Percentiles rank a stretch among this genome's conserved stretches.
These are phyloP conservation scores for Nadsonia starkeyi-henricii DNA, from an alignment of 1,139 yeast genomes.

Conservation along the genomic window DNA sequence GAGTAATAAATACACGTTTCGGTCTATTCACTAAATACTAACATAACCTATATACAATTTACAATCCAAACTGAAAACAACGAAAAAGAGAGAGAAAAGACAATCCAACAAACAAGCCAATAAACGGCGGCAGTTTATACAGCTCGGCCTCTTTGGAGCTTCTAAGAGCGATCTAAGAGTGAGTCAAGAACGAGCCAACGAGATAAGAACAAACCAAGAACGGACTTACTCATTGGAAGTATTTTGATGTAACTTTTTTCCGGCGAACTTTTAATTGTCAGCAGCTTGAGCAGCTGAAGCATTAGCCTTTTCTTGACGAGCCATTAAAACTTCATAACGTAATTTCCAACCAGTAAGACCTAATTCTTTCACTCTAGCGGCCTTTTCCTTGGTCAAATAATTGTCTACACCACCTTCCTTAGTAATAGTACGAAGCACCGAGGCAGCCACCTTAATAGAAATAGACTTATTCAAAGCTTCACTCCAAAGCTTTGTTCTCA, in stretches of 20 bases:
- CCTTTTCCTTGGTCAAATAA: slow-evolving; percentile 70
- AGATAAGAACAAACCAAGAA: too few species aligned
- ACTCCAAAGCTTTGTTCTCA: slow-evolving; percentile 67
- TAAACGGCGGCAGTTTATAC: too few species aligned
- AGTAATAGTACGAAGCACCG: slow-evolving; percentile 71
- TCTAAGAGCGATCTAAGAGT: too few species aligned
- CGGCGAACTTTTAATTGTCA: too few species aligned
- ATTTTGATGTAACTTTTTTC: too few species aligned
- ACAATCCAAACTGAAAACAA: neutral
- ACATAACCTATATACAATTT: neutral
- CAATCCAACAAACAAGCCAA: too few species aligned
- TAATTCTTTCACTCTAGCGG: slow-evolving; percentile 81
- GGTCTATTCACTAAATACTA: neutral
- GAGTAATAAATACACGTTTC: neutral
- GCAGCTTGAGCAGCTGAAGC: neutral
- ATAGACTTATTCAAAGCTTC: slow-evolving; percentile 50
- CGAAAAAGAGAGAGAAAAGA: neutral
- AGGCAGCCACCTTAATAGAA: slow-evolving; percentile 55
- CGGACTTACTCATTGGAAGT: too few species aligned
- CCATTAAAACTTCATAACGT: slow-evolving; percentile 51
- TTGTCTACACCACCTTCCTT: slow-evolving; percentile 91
- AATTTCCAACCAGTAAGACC: slow-evolving; percentile 89
- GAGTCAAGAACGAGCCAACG: too few species aligned
- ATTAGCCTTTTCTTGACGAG: neutral
- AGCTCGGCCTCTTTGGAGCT: too few species aligned